Percentiles rank a stretch among this genome's conserved stretches.
Conservation (phyloP, 2,329 filamentous ascomycete species). For the Penicillium sp. region DNA sequence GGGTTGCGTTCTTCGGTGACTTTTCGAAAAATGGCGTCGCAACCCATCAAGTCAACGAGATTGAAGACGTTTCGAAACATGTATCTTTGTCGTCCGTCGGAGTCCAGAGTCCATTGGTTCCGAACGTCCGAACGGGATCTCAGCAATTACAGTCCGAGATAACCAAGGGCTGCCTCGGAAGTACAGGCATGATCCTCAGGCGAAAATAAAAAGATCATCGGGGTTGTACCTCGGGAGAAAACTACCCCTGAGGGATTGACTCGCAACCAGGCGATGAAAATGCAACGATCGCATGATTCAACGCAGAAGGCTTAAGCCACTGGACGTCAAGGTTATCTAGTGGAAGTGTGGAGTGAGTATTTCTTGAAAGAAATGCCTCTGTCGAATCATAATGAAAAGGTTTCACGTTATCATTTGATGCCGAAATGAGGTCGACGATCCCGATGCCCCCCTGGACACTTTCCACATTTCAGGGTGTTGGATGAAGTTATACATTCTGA, state of each 20-base stretch:
- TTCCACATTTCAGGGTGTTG: neutral
- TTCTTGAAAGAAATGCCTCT: neutral
- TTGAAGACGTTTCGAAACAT: neutral
- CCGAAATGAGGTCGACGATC: neutral
- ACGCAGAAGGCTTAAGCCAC: neutral
- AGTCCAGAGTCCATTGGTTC: neutral
- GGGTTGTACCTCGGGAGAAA: neutral
- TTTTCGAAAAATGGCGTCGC: neutral
- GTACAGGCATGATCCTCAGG: neutral
- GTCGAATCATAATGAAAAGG: neutral
- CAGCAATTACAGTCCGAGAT: neutral
- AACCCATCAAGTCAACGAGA: neutral
- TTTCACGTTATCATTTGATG: neutral
- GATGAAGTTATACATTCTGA: neutral
- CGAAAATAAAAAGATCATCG: neutral
- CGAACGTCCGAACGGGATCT: neutral
- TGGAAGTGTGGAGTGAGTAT: neutral
- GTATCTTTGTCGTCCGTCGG: neutral
- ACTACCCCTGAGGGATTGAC: neutral
- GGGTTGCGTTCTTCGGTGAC: constrained; percentile 1
- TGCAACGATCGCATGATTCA: neutral
- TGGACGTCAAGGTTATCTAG: neutral
- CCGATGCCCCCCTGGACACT: neutral
- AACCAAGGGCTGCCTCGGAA: neutral
- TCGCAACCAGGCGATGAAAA: neutral